Evolutionary conservation across 78 protist species (phyloP).

Genomic region (Dictyostelium brefeldianum): DNA sequence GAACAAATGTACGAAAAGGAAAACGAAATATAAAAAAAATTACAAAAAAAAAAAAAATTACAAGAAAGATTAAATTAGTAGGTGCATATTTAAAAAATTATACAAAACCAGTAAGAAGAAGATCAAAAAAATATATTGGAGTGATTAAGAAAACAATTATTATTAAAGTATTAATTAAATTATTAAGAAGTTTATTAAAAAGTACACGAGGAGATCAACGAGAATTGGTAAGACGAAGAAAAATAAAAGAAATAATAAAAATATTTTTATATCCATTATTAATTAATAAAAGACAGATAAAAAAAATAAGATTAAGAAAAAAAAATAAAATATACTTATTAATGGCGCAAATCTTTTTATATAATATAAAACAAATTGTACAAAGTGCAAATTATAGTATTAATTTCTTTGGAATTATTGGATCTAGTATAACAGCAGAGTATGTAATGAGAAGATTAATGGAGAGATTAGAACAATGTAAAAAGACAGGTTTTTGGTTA

Average conservation of each 20-base stretch:
- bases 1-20: no score
- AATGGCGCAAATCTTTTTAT: neutral
- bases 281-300: neutral
- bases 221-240: neutral
- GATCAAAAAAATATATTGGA: neutral
- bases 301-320: slow-evolving; percentile 3
- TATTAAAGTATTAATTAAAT: slow-evolving; percentile 15
- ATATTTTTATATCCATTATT: neutral
- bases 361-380: slow-evolving; percentile 21
- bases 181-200: slow-evolving; percentile 10
- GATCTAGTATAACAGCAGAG: neutral
- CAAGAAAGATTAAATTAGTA: neutral
- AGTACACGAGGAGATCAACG: neutral
- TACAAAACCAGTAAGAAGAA: neutral
- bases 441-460: slow-evolving; percentile 1
- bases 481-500: neutral
- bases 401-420: neutral
- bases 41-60: no score
- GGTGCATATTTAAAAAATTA: neutral
- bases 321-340: slow-evolving; percentile 20
- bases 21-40: no score
- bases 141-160: neutral
- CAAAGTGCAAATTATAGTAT: neutral
- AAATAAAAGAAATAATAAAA: slow-evolving; percentile 20
- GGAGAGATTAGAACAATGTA: neutral